phyloP scores from a whole-genome alignment of 225 moss, liverwort and hornwort species.

The Pleurozium schreberi region DNA sequence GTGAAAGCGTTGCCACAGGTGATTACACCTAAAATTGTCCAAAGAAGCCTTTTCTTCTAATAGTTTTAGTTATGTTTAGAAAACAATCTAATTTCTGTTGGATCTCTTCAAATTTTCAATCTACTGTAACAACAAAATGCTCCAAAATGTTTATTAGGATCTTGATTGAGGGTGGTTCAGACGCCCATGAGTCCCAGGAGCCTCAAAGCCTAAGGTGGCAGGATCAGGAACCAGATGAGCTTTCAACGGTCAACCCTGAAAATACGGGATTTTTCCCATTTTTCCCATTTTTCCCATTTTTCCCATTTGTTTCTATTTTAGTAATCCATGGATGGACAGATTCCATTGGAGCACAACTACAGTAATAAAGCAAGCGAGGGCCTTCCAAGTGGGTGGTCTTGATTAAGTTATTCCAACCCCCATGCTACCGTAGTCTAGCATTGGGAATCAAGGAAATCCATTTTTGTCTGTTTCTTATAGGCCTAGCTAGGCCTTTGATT shows the following conservation, averaged over 20 bases:
- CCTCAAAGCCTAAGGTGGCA: slow-evolving; percentile 8
- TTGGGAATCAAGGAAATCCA: background rate
- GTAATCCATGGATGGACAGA: background rate
- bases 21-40: too few species aligned
- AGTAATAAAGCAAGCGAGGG: background rate
- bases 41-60: too few species aligned
- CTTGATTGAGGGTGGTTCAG: background rate
- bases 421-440: background rate
- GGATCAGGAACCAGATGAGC: background rate
- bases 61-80: too few species aligned
- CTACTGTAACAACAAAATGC: background rate
- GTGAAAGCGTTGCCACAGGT: background rate
- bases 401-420: background rate
- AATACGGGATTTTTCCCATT: background rate
- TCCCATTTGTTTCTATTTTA: too few species aligned
- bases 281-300: background rate
- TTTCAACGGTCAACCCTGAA: slow-evolving; percentile 3
- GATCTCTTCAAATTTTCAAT: background rate
- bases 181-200: background rate
- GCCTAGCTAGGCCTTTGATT: background rate
- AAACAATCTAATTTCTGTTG: background rate
- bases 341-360: background rate
- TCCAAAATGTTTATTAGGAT: background rate
- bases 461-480: background rate
- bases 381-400: background rate